phyloP scores from a whole-genome alignment of 2,329 filamentous ascomycete species.

The Fulvia fulva region DNA sequence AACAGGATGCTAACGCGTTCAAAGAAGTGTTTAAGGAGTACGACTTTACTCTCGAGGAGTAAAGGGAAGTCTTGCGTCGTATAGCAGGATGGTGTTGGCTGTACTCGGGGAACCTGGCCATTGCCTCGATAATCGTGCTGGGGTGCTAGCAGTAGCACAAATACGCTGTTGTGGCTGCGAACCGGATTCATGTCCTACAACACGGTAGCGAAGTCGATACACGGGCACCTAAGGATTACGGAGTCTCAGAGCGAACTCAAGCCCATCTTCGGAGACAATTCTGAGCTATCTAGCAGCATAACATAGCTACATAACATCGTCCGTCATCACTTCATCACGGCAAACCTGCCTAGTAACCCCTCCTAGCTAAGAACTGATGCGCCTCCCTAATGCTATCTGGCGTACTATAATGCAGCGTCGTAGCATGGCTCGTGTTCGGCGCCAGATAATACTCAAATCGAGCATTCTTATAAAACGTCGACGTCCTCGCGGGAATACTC shows the following conservation, averaged over 20 bases:
- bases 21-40: constrained; percentile 77
- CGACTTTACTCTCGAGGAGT: constrained; percentile 63
- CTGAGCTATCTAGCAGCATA: no score
- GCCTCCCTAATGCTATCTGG: constrained; percentile 11
- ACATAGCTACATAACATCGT: no score
- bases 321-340: no score
- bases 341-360: constrained; percentile 10
- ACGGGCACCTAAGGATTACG: no score
- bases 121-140: no score
- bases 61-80: not conserved
- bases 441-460: constrained; percentile 17
- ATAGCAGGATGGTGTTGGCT: not conserved
- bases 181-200: no score
- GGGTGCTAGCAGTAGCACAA: no score
- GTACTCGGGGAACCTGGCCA: not conserved
- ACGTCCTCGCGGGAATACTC: constrained; percentile 16
- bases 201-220: no score
- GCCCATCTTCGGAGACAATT: no score
- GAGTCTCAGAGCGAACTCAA: no score
- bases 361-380: constrained; percentile 17
- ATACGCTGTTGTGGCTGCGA: no score
- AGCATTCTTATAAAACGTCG: constrained; percentile 14
- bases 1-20: constrained; percentile 70
- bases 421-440: constrained; percentile 19
- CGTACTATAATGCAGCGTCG: constrained; percentile 16